A percentile compares a stretch with the other conserved stretches of the same genome.
Conservation (phyloP, 2,329 filamentous ascomycete genomes). For the Gaeumannomyces sp. region DNA sequence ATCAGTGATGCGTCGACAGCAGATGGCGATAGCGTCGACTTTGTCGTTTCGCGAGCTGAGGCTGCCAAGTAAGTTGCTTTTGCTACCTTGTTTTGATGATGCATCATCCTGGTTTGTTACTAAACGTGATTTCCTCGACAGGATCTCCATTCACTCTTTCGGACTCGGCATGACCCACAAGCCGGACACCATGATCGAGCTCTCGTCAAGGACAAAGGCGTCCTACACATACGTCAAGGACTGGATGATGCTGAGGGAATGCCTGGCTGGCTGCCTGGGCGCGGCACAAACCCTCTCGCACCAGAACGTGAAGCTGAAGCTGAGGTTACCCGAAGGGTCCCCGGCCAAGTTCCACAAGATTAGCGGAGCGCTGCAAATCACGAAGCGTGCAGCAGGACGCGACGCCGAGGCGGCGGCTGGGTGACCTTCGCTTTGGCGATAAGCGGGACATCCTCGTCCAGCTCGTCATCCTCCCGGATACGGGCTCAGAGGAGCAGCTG, state of each 20-base stretch:
- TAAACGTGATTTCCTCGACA: constrained; percentile 29
- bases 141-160: constrained; percentile 93
- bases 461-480: constrained; percentile 85
- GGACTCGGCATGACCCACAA: constrained; percentile 95
- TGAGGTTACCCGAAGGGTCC: constrained; percentile 89
- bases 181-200: constrained; percentile 96
- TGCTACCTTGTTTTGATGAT: constrained; percentile 1
- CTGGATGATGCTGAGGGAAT: constrained; percentile 99
- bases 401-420: constrained; percentile 89
- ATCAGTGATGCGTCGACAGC: constrained; percentile 97
- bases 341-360: constrained; percentile 99
- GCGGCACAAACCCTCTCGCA: constrained; percentile 93
- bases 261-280: constrained; percentile 86
- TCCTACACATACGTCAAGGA: constrained; percentile 98
- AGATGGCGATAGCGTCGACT: constrained; percentile 92
- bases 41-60: constrained; percentile 92
- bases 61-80: constrained; percentile 73
- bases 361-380: constrained; percentile 90
- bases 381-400: constrained; percentile 87
- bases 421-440: constrained; percentile 90
- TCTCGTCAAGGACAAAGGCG: constrained; percentile 91
- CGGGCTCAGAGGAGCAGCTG: constrained; percentile 70
- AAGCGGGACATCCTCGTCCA: constrained; percentile 92
- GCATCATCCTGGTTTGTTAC: constrained; percentile 8
- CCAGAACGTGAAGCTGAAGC: constrained; percentile 93